Percentiles rank a stretch among this genome's conserved stretches.
Evolutionary conservation across 73 alveolate species (phyloP).

Genomic region (Stentor roeselii): DNA sequence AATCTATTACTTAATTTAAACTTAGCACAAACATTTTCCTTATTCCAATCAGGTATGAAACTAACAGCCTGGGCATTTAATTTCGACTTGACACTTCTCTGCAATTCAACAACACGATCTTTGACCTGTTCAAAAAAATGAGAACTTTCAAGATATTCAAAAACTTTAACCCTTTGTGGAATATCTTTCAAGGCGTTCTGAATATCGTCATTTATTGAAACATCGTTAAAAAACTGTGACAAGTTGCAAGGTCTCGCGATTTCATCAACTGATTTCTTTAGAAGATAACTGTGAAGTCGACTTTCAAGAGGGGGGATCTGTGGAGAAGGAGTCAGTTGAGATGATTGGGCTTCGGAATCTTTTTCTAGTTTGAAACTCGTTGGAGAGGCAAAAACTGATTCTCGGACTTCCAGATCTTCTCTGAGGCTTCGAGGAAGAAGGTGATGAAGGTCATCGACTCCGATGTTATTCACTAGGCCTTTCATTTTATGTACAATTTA

Average conservation of each 20-base stretch:
- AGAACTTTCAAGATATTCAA: background rate
- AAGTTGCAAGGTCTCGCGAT: background rate
- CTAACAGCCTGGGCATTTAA: background rate
- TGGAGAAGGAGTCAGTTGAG: background rate
- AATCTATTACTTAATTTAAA: too few relatives aligned
- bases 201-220: background rate
- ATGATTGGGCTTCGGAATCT: background rate
- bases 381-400: background rate
- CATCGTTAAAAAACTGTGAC: background rate
- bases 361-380: background rate
- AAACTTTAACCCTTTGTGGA: background rate
- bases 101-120: background rate
- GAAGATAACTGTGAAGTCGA: background rate
- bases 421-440: background rate
- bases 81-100: background rate
- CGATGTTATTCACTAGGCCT: background rate
- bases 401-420: background rate
- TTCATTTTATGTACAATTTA: background rate
- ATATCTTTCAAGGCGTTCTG: background rate
- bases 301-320: background rate
- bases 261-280: background rate
- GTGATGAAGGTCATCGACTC: background rate
- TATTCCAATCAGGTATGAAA: background rate
- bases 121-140: background rate
- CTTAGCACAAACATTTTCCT: background rate